Conservation (phyloP, 768 basidiomycete genomes). For the Rhizopogon rudus region DNA sequence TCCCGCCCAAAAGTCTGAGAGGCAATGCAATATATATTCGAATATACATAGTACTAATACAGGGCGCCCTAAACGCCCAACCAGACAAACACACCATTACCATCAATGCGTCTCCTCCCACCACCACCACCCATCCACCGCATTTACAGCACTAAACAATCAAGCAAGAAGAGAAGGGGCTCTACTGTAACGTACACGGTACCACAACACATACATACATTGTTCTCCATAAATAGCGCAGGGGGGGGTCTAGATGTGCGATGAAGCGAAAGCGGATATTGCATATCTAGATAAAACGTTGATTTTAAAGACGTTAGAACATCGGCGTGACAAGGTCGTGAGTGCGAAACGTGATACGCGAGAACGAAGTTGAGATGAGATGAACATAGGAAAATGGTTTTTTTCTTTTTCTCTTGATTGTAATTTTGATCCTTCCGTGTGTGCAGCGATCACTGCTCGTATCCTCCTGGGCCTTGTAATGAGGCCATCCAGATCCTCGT, state of each 20-base stretch:
- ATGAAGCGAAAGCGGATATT: slow-evolving; percentile 3
- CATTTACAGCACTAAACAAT: neutral
- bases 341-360: slow-evolving; percentile 8
- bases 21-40: neutral
- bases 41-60: slow-evolving; percentile 24
- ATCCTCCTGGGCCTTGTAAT: slow-evolving; percentile 46
- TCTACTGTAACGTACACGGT: slow-evolving; percentile 11
- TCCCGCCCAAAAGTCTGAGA: no score
- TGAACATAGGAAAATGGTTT: no score
- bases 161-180: neutral
- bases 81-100: no score
- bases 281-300: neutral
- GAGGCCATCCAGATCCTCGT: slow-evolving; percentile 96
- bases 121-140: neutral
- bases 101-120: neutral
- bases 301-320: neutral
- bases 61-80: slow-evolving; percentile 4
- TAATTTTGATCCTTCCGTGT: neutral
- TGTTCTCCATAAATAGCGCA: neutral
- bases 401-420: no score
- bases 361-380: slow-evolving; percentile 25
- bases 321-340: neutral
- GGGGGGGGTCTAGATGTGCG: neutral
- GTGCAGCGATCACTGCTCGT: slow-evolving; percentile 34
- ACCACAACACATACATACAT: neutral